A percentile compares a stretch with the other conserved stretches of the same genome.
Evolutionary conservation across 2,329 filamentous ascomycete species (phyloP).

Genomic region (Fusarium sp.): DNA sequence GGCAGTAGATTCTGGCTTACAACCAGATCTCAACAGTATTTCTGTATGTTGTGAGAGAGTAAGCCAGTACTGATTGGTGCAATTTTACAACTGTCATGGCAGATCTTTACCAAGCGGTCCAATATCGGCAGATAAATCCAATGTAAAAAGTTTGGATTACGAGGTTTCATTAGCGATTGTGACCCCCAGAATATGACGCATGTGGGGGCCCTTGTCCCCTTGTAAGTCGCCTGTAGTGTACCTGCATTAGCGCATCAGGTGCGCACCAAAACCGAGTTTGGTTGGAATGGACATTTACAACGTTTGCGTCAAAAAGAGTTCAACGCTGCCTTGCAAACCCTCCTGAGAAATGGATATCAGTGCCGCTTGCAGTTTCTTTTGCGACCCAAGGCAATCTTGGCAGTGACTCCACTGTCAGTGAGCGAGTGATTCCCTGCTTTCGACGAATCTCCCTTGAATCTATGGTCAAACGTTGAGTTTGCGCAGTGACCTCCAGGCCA

Average conservation of each 20-base stretch:
- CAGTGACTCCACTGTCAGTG: not conserved
- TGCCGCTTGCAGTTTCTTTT: not conserved
- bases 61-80: not conserved
- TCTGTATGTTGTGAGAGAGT: not conserved
- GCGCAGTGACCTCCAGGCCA: not conserved
- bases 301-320: not conserved
- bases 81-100: not conserved
- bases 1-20: not conserved
- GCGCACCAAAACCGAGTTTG: not conserved
- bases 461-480: not conserved
- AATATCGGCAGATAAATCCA: constrained; percentile 5
- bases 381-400: not conserved
- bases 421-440: not conserved
- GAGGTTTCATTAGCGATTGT: constrained; percentile 26
- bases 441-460: not conserved
- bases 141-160: not conserved
- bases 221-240: constrained; percentile 2
- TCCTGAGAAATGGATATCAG: not conserved
- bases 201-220: constrained; percentile 8
- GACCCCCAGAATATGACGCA: constrained; percentile 26
- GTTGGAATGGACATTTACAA: constrained; percentile 5
- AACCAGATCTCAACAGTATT: not conserved
- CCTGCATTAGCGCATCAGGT: constrained; percentile 25
- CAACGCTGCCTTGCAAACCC: not conserved
- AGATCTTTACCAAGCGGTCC: not conserved